phyloP scores from a whole-genome alignment of 345 rosid species.

The Rhodomyrtus tomentosa region DNA sequence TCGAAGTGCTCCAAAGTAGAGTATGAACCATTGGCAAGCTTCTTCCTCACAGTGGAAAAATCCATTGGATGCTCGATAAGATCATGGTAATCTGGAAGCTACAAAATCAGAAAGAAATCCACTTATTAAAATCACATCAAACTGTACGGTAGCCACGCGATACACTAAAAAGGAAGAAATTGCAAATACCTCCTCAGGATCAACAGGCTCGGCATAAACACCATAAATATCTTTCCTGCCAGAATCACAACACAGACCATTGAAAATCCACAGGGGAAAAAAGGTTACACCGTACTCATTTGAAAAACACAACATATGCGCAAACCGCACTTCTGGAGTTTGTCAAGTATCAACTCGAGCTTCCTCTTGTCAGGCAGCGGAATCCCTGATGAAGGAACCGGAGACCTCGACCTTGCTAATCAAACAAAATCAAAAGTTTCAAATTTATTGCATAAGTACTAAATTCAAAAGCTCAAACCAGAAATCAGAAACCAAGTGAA shows the following conservation, averaged over 20 bases:
- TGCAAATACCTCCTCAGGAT: constrained; percentile 73
- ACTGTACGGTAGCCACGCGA: not conserved
- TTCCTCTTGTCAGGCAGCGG: constrained; percentile 71
- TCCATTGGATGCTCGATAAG: constrained; percentile 82
- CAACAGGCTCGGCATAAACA: constrained; percentile 90
- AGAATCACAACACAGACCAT: constrained; percentile 1
- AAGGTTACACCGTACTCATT: not conserved
- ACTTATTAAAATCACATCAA: not conserved
- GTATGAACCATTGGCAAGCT: constrained; percentile 64
- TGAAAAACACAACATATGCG: not conserved
- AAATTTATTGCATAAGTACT: not conserved
- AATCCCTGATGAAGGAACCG: constrained; percentile 14
- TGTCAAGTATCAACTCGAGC: constrained; percentile 77
- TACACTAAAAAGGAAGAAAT: not conserved
- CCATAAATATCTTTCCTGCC: constrained; percentile 95
- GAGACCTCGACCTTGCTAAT: constrained; percentile 29
- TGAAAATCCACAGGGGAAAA: not conserved
- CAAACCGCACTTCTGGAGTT: constrained; percentile 70
- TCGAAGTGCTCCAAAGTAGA: constrained; percentile 54
- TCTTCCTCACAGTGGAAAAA: constrained; percentile 69
- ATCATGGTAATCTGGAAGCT: constrained; percentile 85
- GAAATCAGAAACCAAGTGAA: not conserved
- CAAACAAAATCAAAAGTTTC: not conserved
- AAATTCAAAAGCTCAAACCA: not conserved
- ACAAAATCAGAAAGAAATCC: constrained; percentile 8